Evolutionary conservation across 2,329 filamentous ascomycete species (phyloP), one percentile per base, ranked within the genome.

Genomic region (Trichoderma lentiforme): DNA sequence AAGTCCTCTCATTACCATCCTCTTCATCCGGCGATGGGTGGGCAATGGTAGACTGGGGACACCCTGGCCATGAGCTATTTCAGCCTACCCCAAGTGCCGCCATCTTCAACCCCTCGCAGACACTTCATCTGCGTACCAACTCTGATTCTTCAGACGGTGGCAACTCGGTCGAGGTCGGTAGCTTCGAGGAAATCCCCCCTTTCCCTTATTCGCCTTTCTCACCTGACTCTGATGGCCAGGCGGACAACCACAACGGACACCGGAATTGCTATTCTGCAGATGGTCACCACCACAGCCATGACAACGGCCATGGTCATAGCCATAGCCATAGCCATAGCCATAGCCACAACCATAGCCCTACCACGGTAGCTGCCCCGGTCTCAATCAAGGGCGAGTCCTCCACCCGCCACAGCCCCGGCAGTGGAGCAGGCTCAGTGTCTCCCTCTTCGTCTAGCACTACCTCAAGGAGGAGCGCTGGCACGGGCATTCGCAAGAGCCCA

Each of bases 101-200:
- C 75, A 95, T 97, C 78, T 97, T 97, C 86, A 97, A 98, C 82
- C 95, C 95, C 2, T 90, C 92, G 74, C 93, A 97, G 83, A 97
- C 94, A 1, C 85, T 98, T 66, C 95, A 98, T 83, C 88, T 97
- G 78, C 90, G 95, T 76, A 95, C 92, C 70, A 91, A 92, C 77
- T 97, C 95, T 4, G 93, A 97, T 77, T 96, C 94, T 3, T 96
- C 92, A 1, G 92, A 95, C 39, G 89, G 90, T 76, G 81, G 89
- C 81, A 85, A 87, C 80, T 84, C 91, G 78, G 79, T 92, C 85
- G 80, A 93, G 83, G 81, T 94, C 87, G 84, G 90, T 74, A 96
- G 93, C 83, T 97, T 92, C 76, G 94, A 97, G 80, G 94, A 97
- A 76, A 89, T 94, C 63, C 83, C 80, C 3, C 86, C 80, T 73